phyloP scores from a whole-genome alignment of 441 rosid species.

The Breynia disticha region DNA sequence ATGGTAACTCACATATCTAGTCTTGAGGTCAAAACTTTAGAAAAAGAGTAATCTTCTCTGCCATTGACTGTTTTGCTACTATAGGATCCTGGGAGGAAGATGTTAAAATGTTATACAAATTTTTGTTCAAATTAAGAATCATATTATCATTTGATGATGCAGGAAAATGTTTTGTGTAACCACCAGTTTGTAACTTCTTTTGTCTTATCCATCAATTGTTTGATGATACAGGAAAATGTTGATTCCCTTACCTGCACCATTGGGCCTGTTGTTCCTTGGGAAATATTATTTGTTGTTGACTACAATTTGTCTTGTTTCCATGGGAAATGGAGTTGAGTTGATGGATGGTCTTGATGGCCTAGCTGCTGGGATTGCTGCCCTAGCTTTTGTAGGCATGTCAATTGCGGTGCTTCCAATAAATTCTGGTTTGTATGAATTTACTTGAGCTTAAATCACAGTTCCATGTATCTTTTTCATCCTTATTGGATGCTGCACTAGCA shows the following conservation, averaged over 20 bases:
- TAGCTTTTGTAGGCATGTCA: constrained; percentile 85
- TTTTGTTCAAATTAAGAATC: background rate
- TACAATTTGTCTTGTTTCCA: constrained; percentile 65
- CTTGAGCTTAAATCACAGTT: background rate
- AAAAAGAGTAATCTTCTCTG: background rate
- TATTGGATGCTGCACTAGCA: background rate
- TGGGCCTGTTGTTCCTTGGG: constrained; percentile 74
- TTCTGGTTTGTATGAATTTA: constrained; percentile 48
- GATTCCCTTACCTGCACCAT: constrained; percentile 72
- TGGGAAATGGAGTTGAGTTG: constrained; percentile 68
- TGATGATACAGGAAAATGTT: constrained; percentile 57
- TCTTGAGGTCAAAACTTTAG: constrained; percentile 29
- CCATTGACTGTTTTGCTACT: background rate
- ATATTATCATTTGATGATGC: background rate
- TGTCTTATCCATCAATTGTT: constrained; percentile 8
- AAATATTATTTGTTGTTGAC: constrained; percentile 58
- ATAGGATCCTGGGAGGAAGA: background rate
- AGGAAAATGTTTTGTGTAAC: background rate
- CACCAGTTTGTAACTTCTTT: background rate
- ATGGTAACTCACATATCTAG: constrained; percentile 76
- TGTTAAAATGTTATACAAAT: background rate
- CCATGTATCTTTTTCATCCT: too few species aligned
- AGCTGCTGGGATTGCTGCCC: constrained; percentile 76
- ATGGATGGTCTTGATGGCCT: constrained; percentile 83
- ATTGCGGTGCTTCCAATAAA: constrained; percentile 81